Base-by-base conservation (phyloP, 2,329 filamentous ascomycete genomes). In the Aureobasidium namibiae region DNA sequence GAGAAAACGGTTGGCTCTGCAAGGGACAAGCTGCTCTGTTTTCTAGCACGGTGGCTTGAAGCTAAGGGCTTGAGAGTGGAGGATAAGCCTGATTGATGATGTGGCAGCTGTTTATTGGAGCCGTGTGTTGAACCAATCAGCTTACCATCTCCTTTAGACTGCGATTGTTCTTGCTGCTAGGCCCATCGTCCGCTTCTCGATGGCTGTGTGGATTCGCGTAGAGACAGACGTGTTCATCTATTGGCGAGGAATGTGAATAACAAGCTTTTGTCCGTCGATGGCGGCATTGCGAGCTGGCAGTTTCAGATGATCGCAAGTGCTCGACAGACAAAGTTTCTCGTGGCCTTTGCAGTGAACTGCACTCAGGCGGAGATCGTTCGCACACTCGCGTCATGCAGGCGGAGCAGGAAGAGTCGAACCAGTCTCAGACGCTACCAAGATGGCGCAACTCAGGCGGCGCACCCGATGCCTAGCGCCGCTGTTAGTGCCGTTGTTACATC, bases 1-100 rank as follows among this genome's bases (percentile, higher is more conserved):
- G 36, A 42, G 56, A 42, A 59, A 56, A 52, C 46, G 57, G 57
- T 59, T 59, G 57, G 57, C 57, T 59, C 56, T 59, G 57, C 57
- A 59, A 59, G 57, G 57, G 46, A 53, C 57, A 53, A 33, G 39
- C 48, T 34, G 45, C 31, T 50, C 38, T 59, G 46, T 53, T 53
- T 53, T 53, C 57, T 57, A 52, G 57, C 46, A 50, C 46, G 44
- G 45, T 59, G 57, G 46, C 46, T 53, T 52, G 54, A 38, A 21
- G n/a, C 48, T 52, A 53, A 45, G 26, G 46, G 41, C 42, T 57
- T 46, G 54, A 42, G 21, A 23, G 54, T 57, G 36, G 44, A 59
- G 44, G 56, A 50, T 59, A 59, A 59, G 56, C 45, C 44, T 45
- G 57, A 38, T 41, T 36, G 45, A 59, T 50, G 57, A 59, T 50